Evolutionary conservation across 225 moss, liverwort and hornwort genomes (phyloP).

Genomic region (Sphagnum tenellum): DNA sequence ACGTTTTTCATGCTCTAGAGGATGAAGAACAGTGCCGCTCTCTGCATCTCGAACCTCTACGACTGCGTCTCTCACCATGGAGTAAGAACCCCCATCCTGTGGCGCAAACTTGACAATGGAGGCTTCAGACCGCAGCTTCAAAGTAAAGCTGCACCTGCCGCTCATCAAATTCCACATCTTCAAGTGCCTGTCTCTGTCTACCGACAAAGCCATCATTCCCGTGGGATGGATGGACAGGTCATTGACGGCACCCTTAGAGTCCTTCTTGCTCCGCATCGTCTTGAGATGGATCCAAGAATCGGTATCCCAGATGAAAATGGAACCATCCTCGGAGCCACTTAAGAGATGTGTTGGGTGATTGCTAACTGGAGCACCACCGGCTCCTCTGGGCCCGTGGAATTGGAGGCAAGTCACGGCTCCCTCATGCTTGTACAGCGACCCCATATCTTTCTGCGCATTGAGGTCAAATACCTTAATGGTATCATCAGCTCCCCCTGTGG

Average conservation of each 20-base stretch:
- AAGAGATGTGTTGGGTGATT: conserved; percentile 72
- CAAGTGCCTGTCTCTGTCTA: conserved; percentile 71
- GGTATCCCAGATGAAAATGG: conserved; percentile 90
- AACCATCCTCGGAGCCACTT: conserved; percentile 87
- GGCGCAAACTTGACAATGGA: conserved; percentile 76
- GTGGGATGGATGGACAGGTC: conserved; percentile 61
- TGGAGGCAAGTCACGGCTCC: conserved; percentile 85
- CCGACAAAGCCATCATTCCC: conserved; percentile 37
- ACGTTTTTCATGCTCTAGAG: conserved; percentile 53
- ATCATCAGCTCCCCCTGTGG: conserved; percentile 82
- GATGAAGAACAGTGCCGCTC: conserved; percentile 51
- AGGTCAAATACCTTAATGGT: conserved; percentile 87
- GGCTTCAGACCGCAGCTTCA: conserved; percentile 55
- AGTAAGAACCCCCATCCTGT: conserved; percentile 62
- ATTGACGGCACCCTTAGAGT: conserved; percentile 65
- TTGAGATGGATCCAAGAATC: conserved; percentile 85
- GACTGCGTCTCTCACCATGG: conserved; percentile 44
- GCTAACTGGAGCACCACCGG: conserved; percentile 13
- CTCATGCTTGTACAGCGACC: conserved; percentile 61
- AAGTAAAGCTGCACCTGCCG: conserved; percentile 79
- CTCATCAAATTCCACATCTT: conserved; percentile 99
- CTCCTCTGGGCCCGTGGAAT: conserved; percentile 37
- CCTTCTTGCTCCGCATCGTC: conserved; percentile 80
- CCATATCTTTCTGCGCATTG: conserved; percentile 79
- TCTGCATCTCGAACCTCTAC: conserved; percentile 76